These are phyloP conservation scores for Pleurostoma richardsiae DNA, from an alignment of 2,329 filamentous ascomycete species.

Conservation along the genomic window DNA sequence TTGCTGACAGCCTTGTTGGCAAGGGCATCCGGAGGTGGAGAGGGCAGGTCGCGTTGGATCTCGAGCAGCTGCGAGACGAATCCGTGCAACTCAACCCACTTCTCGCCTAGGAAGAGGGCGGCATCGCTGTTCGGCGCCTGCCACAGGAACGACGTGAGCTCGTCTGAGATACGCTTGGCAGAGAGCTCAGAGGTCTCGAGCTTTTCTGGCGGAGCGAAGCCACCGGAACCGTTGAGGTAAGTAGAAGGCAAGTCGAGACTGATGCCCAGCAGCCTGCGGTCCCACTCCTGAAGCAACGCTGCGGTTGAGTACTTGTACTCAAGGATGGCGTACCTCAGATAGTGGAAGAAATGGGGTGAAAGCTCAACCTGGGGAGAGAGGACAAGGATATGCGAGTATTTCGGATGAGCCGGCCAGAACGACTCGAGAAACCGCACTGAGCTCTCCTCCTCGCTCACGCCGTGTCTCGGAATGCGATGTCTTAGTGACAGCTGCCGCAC, in stretches of 20 bases:
- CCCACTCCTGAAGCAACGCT: conserved; percentile 36
- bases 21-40: conserved; percentile 30
- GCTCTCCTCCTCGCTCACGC: conserved; percentile 62
- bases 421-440: conserved; percentile 76
- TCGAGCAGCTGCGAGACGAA: conserved; percentile 65
- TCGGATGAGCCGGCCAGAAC: conserved; percentile 70
- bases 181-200: conserved; percentile 1
- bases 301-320: conserved; percentile 68
- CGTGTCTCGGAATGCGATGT: conserved; percentile 62
- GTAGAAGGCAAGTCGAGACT: conserved; percentile 70
- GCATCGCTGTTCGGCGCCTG: conserved; percentile 81
- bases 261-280: conserved; percentile 64
- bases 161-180: conserved; percentile 11
- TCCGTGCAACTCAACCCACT: conserved; percentile 80
- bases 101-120: conserved; percentile 74
- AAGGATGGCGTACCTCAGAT: conserved; percentile 68
- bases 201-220: conserved; percentile 40
- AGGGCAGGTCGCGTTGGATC: conserved; percentile 24
- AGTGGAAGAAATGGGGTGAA: conserved; percentile 73
- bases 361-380: conserved; percentile 79
- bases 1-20: conserved; percentile 59
- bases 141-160: conserved; percentile 67
- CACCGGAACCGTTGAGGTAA: conserved; percentile 54
- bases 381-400: conserved; percentile 71
- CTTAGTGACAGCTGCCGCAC: conserved; percentile 62